A percentile compares a stretch with the other conserved stretches of the same genome.
These are phyloP conservation scores for Diplodia mutila DNA, from an alignment of 2,329 filamentous ascomycete species.

Conservation along the genomic window DNA sequence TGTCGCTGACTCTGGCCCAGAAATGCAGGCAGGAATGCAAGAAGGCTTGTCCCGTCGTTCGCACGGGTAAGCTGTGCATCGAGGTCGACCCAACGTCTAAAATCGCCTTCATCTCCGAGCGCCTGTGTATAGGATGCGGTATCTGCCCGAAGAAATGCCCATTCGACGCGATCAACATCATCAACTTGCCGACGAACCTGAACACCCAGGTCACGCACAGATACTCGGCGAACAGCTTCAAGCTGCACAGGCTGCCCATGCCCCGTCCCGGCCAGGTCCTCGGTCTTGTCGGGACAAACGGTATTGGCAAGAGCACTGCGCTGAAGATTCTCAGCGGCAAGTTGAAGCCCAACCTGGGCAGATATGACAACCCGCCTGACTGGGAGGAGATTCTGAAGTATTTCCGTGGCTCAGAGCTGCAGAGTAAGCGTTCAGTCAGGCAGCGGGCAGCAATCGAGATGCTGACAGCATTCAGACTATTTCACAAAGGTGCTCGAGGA, in stretches of 20 bases:
- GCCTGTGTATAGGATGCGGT: constrained; percentile 95
- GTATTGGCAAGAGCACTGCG: constrained; percentile 99
- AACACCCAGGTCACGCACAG: constrained; percentile 97
- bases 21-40: constrained; percentile 99
- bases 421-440: constrained; percentile 66
- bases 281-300: constrained; percentile 97
- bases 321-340: constrained; percentile 98
- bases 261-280: constrained; percentile 93
- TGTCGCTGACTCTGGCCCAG: constrained; percentile 47
- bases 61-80: constrained; percentile 96
- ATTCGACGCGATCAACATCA: constrained; percentile 98
- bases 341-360: constrained; percentile 95
- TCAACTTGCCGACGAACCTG: constrained; percentile 99
- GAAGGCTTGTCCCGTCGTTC: constrained; percentile 96
- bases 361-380: constrained; percentile 94
- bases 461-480: constrained; percentile 68
- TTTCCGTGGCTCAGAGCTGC: constrained; percentile 95
- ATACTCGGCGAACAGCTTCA: constrained; percentile 99
- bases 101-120: constrained; percentile 97
- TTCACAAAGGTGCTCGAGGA: constrained; percentile 98
- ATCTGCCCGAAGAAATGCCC: constrained; percentile 99
- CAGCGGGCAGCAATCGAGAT: not conserved
- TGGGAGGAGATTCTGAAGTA: constrained; percentile 99
- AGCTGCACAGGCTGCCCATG: constrained; percentile 95
- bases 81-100: constrained; percentile 87